These are phyloP conservation scores for Agroathelia rolfsii DNA, from an alignment of 1,284 basidiomycete species.

Conservation along the genomic window DNA sequence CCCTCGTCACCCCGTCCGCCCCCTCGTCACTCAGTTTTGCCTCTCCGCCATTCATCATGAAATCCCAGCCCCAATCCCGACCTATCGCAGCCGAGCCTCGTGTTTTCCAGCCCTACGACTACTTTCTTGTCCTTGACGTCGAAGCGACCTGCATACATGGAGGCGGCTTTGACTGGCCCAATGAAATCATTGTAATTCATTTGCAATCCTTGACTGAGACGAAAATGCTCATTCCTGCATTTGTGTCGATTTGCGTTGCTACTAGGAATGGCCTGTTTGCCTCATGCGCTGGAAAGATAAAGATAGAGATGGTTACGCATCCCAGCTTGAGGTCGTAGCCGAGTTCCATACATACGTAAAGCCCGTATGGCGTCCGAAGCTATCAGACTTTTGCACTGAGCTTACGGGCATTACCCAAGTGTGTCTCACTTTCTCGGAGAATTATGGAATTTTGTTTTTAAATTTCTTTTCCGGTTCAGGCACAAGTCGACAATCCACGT, in stretches of 20 bases:
- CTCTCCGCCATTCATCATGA: too few relatives aligned
- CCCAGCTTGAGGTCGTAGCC: conserved; percentile 54
- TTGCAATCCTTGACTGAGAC: conserved; percentile 7
- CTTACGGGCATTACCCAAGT: conserved; percentile 93
- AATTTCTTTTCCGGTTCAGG: conserved; percentile 31
- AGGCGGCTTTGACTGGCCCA: conserved; percentile 58
- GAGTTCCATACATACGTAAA: conserved; percentile 85
- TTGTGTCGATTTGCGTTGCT: conserved; percentile 14
- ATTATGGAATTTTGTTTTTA: conserved; percentile 1
- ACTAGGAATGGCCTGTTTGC: conserved; percentile 81
- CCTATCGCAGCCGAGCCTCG: conserved; percentile 10
- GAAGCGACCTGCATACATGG: conserved; percentile 81
- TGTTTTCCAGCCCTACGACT: conserved; percentile 52
- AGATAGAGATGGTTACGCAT: conserved; percentile 38
- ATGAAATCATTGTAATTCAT: conserved; percentile 62
- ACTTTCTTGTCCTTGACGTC: conserved; percentile 75
- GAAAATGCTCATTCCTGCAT: conserved; percentile 16
- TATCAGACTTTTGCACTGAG: conserved; percentile 77
- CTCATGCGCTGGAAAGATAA: conserved; percentile 76
- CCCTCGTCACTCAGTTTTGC: too few relatives aligned
- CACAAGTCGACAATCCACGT: conserved; percentile 67
- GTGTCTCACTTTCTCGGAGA: conserved; percentile 18
- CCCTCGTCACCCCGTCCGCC: too few relatives aligned
- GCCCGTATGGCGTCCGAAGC: conserved; percentile 76
- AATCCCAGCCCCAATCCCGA: too few relatives aligned